Conservation (phyloP, 192 early-diverging fungal species). For the Mortierella alpina region DNA sequence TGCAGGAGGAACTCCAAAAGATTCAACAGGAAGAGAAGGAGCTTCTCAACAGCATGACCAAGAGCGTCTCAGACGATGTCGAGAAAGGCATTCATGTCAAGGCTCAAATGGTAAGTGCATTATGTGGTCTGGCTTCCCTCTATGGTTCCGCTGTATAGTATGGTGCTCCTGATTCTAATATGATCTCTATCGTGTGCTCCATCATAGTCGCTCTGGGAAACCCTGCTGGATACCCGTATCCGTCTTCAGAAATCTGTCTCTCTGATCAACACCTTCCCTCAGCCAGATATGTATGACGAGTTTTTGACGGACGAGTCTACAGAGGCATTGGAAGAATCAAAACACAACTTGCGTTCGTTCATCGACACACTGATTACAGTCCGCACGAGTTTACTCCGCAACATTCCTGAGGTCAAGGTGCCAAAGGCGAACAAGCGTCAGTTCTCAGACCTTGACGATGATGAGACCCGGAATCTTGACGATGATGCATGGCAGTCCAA, state of each 20-base stretch:
- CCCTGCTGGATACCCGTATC: conserved; percentile 86
- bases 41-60: conserved; percentile 80
- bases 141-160: neutral
- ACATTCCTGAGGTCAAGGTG: conserved; percentile 34
- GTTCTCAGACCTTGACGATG: conserved; percentile 54
- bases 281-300: conserved; percentile 54
- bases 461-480: conserved; percentile 52
- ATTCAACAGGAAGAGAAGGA: conserved; percentile 88
- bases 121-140: neutral
- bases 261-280: conserved; percentile 85
- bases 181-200: neutral
- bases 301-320: conserved; percentile 42
- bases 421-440: conserved; percentile 41
- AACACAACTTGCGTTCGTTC: conserved; percentile 49
- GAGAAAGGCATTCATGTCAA: conserved; percentile 94
- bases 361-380: conserved; percentile 56
- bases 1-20: conserved; percentile 72
- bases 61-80: conserved; percentile 79
- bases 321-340: conserved; percentile 40
- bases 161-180: neutral
- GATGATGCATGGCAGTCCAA: conserved; percentile 61
- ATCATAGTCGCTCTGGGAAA: conserved; percentile 80
- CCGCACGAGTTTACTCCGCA: conserved; percentile 42
- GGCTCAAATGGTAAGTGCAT: conserved; percentile 78
- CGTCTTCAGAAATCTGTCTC: conserved; percentile 83